These are phyloP conservation scores for Leptodontidium sp. DNA, from an alignment of 2,329 filamentous ascomycete genomes.

Conservation along the genomic window DNA sequence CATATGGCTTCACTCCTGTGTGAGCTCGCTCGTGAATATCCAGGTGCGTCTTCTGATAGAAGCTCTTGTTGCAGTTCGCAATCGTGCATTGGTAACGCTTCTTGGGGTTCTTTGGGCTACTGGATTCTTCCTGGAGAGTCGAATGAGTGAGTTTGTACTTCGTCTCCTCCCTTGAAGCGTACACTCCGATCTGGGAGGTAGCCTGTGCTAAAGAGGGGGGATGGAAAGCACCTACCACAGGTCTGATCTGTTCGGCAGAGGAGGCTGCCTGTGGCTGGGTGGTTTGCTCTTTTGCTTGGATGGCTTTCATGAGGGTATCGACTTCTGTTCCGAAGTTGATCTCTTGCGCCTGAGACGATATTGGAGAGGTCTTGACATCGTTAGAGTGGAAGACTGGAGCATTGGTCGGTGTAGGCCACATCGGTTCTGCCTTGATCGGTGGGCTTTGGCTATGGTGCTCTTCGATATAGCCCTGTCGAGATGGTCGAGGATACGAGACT, in stretches of 20 bases:
- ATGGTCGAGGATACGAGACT: conserved; percentile 46
- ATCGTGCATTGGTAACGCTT: conserved; percentile 80
- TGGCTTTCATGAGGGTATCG: conserved; percentile 87
- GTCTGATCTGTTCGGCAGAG: conserved; percentile 35
- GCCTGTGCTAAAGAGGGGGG: conserved; percentile 45
- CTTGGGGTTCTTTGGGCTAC: conserved; percentile 36
- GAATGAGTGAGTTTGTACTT: conserved; percentile 40
- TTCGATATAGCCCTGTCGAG: conserved; percentile 45
- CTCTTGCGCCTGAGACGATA: conserved; percentile 44
- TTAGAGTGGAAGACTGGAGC: conserved; percentile 31
- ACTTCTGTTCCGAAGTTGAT: conserved; percentile 81
- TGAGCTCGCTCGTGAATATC: conserved; percentile 90
- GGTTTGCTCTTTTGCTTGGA: conserved; percentile 71
- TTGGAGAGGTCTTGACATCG: conserved; percentile 28
- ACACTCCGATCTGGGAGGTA: conserved; percentile 18
- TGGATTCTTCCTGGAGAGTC: conserved; percentile 36
- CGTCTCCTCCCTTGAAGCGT: conserved; percentile 25
- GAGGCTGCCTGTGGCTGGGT: conserved; percentile 45
- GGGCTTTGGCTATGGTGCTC: conserved; percentile 48
- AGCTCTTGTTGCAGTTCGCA: conserved; percentile 79
- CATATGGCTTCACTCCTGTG: conserved; percentile 89
- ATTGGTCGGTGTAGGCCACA: conserved; percentile 35
- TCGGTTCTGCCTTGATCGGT: conserved; percentile 49
- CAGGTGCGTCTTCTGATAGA: conserved; percentile 91
- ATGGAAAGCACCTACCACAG: conserved; percentile 44